Conservation (phyloP, 2,329 filamentous ascomycete genomes). For the Aspergillus piperis region DNA sequence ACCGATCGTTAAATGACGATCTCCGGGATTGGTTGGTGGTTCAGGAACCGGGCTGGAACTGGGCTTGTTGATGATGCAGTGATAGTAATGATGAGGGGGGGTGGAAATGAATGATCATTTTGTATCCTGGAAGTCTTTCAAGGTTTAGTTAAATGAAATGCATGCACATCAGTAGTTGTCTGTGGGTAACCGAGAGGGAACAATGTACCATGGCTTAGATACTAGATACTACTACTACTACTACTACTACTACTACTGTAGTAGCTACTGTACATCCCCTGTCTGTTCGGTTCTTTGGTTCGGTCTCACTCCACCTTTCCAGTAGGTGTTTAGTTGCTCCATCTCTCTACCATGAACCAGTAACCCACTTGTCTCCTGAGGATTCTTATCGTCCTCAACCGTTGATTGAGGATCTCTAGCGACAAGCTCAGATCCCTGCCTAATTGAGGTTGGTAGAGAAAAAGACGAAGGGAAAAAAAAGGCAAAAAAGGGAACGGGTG, state of each 20-base stretch:
- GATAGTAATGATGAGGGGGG: background rate
- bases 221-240: too few relatives aligned
- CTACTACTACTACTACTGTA: too few relatives aligned
- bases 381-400: slow-evolving; percentile 8
- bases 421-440: slow-evolving; percentile 19
- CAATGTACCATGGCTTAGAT: too few relatives aligned
- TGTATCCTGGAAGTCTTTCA: background rate
- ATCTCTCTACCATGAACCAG: background rate
- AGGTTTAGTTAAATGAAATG: too few relatives aligned
- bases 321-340: too few relatives aligned
- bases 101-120: background rate
- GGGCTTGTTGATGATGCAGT: background rate
- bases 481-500: background rate
- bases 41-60: background rate
- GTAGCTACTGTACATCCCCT: too few relatives aligned
- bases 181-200: too few relatives aligned
- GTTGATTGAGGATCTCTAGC: slow-evolving; percentile 12
- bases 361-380: background rate
- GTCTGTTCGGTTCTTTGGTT: too few relatives aligned
- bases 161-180: too few relatives aligned
- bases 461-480: background rate
- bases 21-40: background rate
- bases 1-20: slow-evolving; percentile 2
- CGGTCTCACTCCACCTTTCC: too few relatives aligned
- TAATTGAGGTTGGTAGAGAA: slow-evolving; percentile 12